These are phyloP conservation scores for Hericium rajendrae DNA, from an alignment of 768 basidiomycete species.

Conservation along the genomic window DNA sequence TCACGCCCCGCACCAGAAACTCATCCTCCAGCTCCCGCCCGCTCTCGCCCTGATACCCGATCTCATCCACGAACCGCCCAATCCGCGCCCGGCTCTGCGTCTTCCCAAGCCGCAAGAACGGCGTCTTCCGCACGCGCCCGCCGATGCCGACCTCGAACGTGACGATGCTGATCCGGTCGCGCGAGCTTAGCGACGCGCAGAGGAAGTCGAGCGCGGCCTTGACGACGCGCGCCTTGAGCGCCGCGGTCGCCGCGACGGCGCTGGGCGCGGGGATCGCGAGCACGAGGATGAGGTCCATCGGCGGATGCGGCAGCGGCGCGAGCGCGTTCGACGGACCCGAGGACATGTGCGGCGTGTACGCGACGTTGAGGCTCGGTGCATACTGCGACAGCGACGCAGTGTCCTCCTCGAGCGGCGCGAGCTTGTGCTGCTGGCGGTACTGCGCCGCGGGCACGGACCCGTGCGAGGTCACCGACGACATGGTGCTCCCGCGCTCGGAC, in stretches of 20 bases:
- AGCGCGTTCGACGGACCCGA: slow-evolving; percentile 74
- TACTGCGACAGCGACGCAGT: slow-evolving; percentile 7
- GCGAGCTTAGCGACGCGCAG: slow-evolving; percentile 61
- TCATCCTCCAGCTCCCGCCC: slow-evolving; percentile 30
- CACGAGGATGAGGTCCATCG: slow-evolving; percentile 88
- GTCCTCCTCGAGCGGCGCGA: slow-evolving; percentile 15
- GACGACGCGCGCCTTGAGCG: slow-evolving; percentile 84
- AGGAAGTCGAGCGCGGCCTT: slow-evolving; percentile 82
- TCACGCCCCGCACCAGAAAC: slow-evolving; percentile 59
- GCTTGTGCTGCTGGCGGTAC: slow-evolving; percentile 6
- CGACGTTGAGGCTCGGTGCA: neutral
- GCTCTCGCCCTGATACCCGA: slow-evolving; percentile 33
- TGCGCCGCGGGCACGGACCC: slow-evolving; percentile 12
- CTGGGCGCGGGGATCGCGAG: slow-evolving; percentile 74
- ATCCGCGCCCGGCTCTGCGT: slow-evolving; percentile 61
- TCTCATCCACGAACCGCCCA: slow-evolving; percentile 69
- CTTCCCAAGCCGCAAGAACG: slow-evolving; percentile 72
- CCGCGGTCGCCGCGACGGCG: slow-evolving; percentile 66
- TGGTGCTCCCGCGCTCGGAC: slow-evolving; percentile 51
- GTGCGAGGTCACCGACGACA: slow-evolving; percentile 62
- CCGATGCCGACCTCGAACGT: slow-evolving; percentile 85
- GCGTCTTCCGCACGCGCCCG: slow-evolving; percentile 85
- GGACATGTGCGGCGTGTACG: slow-evolving; percentile 47
- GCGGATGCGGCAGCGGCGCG: slow-evolving; percentile 72
- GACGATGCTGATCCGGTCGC: slow-evolving; percentile 82